Percentiles rank a stretch among this genome's conserved stretches.
Evolutionary conservation across 2,329 filamentous ascomycete genomes (phyloP).

Genomic region (Colletotrichum eleusines): DNA sequence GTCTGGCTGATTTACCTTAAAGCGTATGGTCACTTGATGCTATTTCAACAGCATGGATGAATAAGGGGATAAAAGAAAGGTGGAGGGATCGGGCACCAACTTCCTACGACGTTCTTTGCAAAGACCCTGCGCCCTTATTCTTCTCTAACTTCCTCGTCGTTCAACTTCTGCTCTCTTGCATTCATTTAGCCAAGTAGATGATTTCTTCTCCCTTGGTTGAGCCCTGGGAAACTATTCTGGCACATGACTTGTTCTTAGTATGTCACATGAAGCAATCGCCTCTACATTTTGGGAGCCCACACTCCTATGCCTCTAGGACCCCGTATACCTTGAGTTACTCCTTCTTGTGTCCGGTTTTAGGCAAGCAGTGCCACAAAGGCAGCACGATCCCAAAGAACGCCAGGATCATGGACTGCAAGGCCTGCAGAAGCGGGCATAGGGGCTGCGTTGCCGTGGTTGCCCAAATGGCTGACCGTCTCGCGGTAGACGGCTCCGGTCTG

Average conservation of each 20-base stretch:
- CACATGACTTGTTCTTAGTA: background rate
- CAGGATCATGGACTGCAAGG: conserved; percentile 69
- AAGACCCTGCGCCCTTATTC: background rate
- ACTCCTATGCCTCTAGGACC: background rate
- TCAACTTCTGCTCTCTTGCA: background rate
- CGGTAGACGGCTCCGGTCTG: conserved; percentile 68
- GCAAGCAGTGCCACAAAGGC: conserved; percentile 60
- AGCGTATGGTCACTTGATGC: background rate
- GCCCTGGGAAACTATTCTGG: background rate
- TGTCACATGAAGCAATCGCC: background rate
- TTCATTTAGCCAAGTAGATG: background rate
- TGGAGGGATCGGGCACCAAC: background rate
- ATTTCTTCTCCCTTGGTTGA: background rate
- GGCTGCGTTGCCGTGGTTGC: conserved; percentile 46
- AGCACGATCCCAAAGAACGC: conserved; percentile 60
- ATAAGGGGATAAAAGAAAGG: background rate
- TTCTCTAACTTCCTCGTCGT: background rate
- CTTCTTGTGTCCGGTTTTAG: conserved; percentile 55
- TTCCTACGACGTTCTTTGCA: background rate
- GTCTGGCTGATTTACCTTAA: background rate
- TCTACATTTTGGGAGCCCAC: background rate
- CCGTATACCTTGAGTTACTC: conserved; percentile 46
- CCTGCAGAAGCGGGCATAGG: too few species aligned
- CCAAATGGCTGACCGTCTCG: conserved; percentile 47
- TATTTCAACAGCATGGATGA: background rate